Conservation (phyloP, 345 rosid genomes). For the Brassica rapa region DNA sequence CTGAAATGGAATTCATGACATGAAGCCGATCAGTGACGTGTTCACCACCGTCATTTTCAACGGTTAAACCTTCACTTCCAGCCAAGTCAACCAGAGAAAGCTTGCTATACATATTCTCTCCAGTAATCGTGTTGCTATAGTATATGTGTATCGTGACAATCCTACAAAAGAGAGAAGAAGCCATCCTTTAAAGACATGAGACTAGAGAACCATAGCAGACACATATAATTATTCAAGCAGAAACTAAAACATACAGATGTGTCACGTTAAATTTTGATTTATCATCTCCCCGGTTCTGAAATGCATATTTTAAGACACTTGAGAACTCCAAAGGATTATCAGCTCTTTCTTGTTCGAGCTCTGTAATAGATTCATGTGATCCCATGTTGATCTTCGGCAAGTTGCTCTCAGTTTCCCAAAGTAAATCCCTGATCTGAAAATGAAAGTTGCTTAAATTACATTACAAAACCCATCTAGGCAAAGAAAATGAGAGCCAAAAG, state of each 20-base stretch:
- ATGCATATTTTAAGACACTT: slow-evolving; percentile 67
- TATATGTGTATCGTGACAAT: slow-evolving; percentile 73
- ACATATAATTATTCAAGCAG: slow-evolving; percentile 15
- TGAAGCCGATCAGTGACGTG: slow-evolving; percentile 87
- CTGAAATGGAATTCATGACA: slow-evolving; percentile 91
- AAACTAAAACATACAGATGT: slow-evolving; percentile 71
- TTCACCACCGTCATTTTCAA: slow-evolving; percentile 81
- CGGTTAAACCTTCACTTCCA: slow-evolving; percentile 82
- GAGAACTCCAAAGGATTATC: slow-evolving; percentile 83
- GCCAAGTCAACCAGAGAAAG: slow-evolving; percentile 96
- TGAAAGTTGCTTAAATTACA: slow-evolving; percentile 32
- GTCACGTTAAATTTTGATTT: slow-evolving; percentile 67
- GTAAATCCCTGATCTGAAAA: slow-evolving; percentile 77
- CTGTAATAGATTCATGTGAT: slow-evolving; percentile 52
- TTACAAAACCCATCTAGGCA: slow-evolving; percentile 25
- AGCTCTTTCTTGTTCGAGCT: slow-evolving; percentile 68
- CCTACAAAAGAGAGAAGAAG: slow-evolving; percentile 51
- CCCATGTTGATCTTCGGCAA: slow-evolving; percentile 63
- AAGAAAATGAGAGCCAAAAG: slow-evolving; percentile 16
- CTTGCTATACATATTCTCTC: slow-evolving; percentile 84
- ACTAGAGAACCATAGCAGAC: slow-evolving; percentile 23
- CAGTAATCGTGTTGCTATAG: slow-evolving; percentile 75
- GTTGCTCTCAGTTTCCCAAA: slow-evolving; percentile 53
- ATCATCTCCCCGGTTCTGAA: slow-evolving; percentile 65
- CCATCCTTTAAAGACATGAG: slow-evolving; percentile 31